A percentile compares a stretch with the other conserved stretches of the same genome.
phyloP scores from a whole-genome alignment of 129 eudicot species.

The Arctium lappa region DNA sequence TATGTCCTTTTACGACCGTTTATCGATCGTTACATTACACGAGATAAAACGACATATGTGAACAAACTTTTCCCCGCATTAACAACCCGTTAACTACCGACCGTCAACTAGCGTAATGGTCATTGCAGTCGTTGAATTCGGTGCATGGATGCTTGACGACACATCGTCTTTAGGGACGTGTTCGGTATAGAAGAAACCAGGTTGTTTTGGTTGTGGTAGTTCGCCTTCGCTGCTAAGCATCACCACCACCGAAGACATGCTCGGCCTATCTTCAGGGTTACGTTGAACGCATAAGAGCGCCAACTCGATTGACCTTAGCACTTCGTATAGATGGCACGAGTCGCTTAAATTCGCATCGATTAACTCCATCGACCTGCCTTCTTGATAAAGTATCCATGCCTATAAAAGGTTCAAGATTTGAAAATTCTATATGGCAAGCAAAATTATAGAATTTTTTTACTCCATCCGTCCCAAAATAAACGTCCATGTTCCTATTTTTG shows the following conservation, averaged over 20 bases:
- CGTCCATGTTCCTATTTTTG: not conserved
- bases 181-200: slow-evolving; percentile 47
- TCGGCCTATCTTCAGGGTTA: slow-evolving; percentile 47
- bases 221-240: slow-evolving; percentile 37
- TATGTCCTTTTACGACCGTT: not conserved
- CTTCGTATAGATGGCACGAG: slow-evolving; percentile 26
- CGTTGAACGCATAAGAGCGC: slow-evolving; percentile 52
- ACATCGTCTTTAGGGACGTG: slow-evolving; percentile 27
- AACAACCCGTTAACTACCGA: slow-evolving; percentile 3
- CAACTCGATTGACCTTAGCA: slow-evolving; percentile 40
- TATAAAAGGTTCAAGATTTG: not conserved
- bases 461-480: not conserved
- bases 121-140: slow-evolving; percentile 13
- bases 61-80: not conserved
- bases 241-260: slow-evolving; percentile 41
- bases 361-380: slow-evolving; percentile 41
- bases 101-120: slow-evolving; percentile 31
- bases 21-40: not conserved
- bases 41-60: not conserved
- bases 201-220: slow-evolving; percentile 41
- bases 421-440: not conserved
- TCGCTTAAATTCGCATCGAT: slow-evolving; percentile 24
- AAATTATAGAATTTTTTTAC: not conserved
- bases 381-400: slow-evolving; percentile 51
- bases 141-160: slow-evolving; percentile 23